These are phyloP conservation scores for Lipomyces japonicus DNA, from an alignment of 805 yeast genomes.

Conservation along the genomic window DNA sequence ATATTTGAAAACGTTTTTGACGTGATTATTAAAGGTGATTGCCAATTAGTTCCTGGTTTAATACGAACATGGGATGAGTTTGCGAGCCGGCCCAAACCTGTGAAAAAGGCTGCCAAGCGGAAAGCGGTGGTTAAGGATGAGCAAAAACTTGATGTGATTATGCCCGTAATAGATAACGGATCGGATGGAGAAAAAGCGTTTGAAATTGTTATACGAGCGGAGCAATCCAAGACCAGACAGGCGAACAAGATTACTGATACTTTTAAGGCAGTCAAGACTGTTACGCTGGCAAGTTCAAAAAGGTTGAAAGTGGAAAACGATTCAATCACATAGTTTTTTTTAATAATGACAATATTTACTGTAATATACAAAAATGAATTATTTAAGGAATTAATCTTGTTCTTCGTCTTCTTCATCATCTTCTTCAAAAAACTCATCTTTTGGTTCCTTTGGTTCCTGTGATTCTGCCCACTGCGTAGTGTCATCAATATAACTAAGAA, in stretches of 20 bases:
- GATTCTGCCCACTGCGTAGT: conserved; percentile 96
- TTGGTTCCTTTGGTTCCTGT: conserved; percentile 96
- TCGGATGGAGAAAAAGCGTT: no score
- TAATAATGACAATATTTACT: neutral
- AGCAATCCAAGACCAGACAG: no score
- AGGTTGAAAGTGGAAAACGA: no score
- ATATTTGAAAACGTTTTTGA: conserved; percentile 54
- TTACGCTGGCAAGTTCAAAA: neutral
- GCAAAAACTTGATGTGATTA: no score
- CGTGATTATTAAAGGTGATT: conserved; percentile 59
- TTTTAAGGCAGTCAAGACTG: conserved; percentile 6
- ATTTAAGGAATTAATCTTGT: neutral
- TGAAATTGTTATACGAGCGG: no score
- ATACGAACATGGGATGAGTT: conserved; percentile 4
- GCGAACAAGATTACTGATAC: conserved; percentile 9
- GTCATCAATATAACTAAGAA: conserved; percentile 89
- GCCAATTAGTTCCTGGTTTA: conserved; percentile 51
- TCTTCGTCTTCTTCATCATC: conserved; percentile 46
- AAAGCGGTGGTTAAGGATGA: neutral
- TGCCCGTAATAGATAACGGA: no score
- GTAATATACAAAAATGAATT: conserved; percentile 1
- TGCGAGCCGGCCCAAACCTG: neutral
- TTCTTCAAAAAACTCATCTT: conserved; percentile 58
- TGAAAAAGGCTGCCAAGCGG: neutral
- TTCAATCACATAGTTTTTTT: no score